These are phyloP conservation scores for Entamoeba moshkovskii DNA, from an alignment of 208 protist species.

Conservation along the genomic window DNA sequence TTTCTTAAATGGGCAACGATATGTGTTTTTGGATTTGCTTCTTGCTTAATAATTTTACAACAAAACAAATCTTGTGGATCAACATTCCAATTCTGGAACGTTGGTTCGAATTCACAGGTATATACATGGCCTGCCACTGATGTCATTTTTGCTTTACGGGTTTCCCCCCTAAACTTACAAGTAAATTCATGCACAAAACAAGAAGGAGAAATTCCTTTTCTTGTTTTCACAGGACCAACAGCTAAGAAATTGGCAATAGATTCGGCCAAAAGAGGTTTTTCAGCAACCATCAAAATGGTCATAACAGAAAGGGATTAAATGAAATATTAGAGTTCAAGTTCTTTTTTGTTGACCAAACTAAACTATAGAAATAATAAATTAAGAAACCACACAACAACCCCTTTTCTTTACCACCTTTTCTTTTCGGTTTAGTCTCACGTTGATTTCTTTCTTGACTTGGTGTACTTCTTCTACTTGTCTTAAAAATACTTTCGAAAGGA, in stretches of 20 bases:
- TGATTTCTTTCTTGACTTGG: neutral
- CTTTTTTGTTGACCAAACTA: neutral
- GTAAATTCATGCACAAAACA: conserved; percentile 2
- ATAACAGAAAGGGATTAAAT: neutral
- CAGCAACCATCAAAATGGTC: conserved; percentile 11
- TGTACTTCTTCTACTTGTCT: neutral
- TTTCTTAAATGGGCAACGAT: neutral
- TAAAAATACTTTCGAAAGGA: neutral
- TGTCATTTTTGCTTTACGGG: neutral
- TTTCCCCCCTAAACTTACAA: neutral
- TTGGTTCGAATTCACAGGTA: conserved; percentile 13
- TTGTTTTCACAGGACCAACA: too few species aligned
- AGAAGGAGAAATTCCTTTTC: neutral
- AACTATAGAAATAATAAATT: neutral
- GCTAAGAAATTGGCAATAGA: conserved; percentile 9
- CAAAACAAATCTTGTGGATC: conserved; percentile 12
- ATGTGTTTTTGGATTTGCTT: neutral
- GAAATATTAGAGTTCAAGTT: neutral
- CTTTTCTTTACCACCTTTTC: neutral
- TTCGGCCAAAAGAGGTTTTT: conserved; percentile 31
- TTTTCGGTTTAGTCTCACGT: neutral
- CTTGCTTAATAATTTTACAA: neutral
- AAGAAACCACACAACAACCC: neutral
- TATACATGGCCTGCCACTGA: conserved; percentile 30
- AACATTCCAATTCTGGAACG: neutral